Conservation (phyloP, 2,329 filamentous ascomycete genomes). For the Claviceps sp. region DNA sequence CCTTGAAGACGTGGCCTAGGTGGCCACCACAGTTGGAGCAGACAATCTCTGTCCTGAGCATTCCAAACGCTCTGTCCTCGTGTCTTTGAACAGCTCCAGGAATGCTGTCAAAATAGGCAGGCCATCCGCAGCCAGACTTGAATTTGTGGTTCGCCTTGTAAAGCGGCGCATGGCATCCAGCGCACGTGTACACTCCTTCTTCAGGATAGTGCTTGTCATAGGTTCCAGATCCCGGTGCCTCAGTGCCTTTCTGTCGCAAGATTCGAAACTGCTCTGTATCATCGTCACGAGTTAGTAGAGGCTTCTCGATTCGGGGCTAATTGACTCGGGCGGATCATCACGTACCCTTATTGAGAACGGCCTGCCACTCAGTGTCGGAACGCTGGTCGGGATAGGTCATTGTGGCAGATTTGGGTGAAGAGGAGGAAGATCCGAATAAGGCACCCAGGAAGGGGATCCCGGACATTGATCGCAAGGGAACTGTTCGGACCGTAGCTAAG, state of each 20-base stretch:
- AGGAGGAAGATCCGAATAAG: constrained; percentile 53
- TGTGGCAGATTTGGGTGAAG: constrained; percentile 37
- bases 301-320: not conserved
- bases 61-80: constrained; percentile 63
- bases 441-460: constrained; percentile 65
- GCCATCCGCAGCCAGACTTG: constrained; percentile 93
- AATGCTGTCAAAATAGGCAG: constrained; percentile 91
- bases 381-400: constrained; percentile 75
- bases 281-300: constrained; percentile 4
- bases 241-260: constrained; percentile 84
- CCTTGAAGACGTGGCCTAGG: constrained; percentile 89
- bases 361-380: constrained; percentile 74
- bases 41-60: constrained; percentile 82
- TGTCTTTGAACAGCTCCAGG: constrained; percentile 80
- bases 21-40: constrained; percentile 92
- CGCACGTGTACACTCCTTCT: constrained; percentile 72
- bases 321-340: not conserved
- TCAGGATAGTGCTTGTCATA: constrained; percentile 77
- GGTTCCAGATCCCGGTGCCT: constrained; percentile 63
- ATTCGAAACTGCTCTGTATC: constrained; percentile 81
- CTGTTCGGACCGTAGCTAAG: constrained; percentile 14
- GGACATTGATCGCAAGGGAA: constrained; percentile 48
- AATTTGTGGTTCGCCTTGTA: constrained; percentile 95
- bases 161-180: constrained; percentile 72
- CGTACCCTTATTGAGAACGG: constrained; percentile 53